A percentile compares a stretch with the other conserved stretches of the same genome.
Evolutionary conservation across 2,329 filamentous ascomycete genomes (phyloP).

Genomic region (Drechslera avenae): DNA sequence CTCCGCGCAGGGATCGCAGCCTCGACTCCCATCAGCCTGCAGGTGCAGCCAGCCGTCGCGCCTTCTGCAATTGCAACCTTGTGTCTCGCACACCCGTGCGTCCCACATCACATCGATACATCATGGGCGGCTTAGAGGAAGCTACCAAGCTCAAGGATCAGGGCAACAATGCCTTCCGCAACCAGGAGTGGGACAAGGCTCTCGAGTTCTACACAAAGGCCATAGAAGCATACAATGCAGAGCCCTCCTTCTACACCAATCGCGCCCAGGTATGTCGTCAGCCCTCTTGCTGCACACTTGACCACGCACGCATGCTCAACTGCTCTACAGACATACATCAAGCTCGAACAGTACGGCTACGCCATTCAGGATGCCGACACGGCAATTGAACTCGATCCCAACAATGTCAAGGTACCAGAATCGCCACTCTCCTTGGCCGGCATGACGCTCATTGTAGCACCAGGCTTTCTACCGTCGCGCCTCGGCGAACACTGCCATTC

Average conservation of each 20-base stretch:
- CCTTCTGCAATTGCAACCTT: conserved; percentile 27
- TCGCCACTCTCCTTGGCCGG: background rate
- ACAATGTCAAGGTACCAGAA: conserved; percentile 80
- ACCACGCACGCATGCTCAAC: conserved; percentile 35
- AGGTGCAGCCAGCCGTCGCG: conserved; percentile 20
- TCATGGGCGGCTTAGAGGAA: conserved; percentile 61
- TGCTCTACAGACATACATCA: conserved; percentile 79
- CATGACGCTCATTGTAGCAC: conserved; percentile 10
- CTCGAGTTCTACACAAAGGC: conserved; percentile 85
- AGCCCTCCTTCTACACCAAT: conserved; percentile 93
- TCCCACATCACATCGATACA: conserved; percentile 19
- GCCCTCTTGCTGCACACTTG: conserved; percentile 7
- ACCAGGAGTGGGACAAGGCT: conserved; percentile 83
- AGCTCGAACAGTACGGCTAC: conserved; percentile 92
- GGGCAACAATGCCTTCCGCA: conserved; percentile 89
- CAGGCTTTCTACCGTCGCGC: conserved; percentile 95
- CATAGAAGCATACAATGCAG: conserved; percentile 79
- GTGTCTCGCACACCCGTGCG: conserved; percentile 17
- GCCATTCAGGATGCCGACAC: conserved; percentile 89
- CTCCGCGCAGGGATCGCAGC: conserved; percentile 3
- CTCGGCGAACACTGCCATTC: conserved; percentile 86
- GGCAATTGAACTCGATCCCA: conserved; percentile 85
- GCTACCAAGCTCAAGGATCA: conserved; percentile 87
- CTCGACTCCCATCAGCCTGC: conserved; percentile 6
- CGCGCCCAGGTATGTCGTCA: conserved; percentile 77